Percentiles rank a stretch among this genome's conserved stretches.
Conservation (phyloP, 106 monocot species). For the Xerophyta viscosa region DNA sequence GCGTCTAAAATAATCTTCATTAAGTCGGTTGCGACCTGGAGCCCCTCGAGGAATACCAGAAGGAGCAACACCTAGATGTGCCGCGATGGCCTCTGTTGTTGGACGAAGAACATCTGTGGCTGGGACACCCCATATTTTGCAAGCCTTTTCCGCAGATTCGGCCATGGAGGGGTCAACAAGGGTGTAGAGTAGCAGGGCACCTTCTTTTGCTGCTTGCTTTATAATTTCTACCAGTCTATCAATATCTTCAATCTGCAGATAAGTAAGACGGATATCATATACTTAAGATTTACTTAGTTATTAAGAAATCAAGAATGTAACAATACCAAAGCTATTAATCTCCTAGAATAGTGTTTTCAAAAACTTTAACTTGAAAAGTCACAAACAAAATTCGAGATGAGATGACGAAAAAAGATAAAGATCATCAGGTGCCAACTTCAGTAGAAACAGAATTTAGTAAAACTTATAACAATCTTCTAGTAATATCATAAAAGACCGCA, state of each 20-base stretch:
- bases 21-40: constrained; percentile 42
- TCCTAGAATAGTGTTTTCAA: no score
- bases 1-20: constrained; percentile 65
- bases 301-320: background rate
- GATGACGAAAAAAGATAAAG: no score
- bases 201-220: constrained; percentile 79
- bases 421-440: no score
- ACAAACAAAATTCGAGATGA: no score
- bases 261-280: background rate
- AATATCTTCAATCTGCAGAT: constrained; percentile 57
- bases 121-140: constrained; percentile 64
- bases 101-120: constrained; percentile 60
- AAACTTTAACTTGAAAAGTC: no score
- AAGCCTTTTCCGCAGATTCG: constrained; percentile 60
- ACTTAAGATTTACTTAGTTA: background rate
- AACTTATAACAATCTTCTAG: no score
- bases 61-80: constrained; percentile 74
- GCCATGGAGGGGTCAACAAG: constrained; percentile 75
- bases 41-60: constrained; percentile 79
- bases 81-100: constrained; percentile 76
- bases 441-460: no score
- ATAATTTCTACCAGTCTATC: constrained; percentile 69
- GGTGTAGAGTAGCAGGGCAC: constrained; percentile 75
- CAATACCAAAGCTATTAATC: no score
- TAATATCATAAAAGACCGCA: no score